Evolutionary conservation across 768 basidiomycete species (phyloP), one percentile per base, ranked within the genome.

Genomic region (Cytidiella melzeri): DNA sequence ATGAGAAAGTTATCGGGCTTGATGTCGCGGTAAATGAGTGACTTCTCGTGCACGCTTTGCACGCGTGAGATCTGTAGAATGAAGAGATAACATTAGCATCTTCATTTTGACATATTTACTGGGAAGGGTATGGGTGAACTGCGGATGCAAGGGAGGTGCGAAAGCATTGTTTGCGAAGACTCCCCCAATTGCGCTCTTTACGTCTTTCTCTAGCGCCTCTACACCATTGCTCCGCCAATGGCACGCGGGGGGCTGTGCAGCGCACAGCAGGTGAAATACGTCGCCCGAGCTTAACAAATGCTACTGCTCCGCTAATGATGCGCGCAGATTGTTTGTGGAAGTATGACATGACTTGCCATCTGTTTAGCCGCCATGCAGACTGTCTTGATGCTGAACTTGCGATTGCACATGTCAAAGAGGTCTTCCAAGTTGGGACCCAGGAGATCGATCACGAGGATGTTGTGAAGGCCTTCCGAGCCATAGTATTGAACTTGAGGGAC

Each of bases 1-100:
- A 99, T 91, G 56, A 99, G 75, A 70, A 99, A 99, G 71, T 98
- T 98, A 70, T 99, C 95, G 28, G 95, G 95, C 64, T 98, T 98
- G 75, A 99, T 98, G 66, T 98, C 96, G 56, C 95, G 87, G 69
- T 95, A 97, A 61, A 98, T 97, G 62, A 98, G 77, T 53, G 92
- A 96, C 74, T 97, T 97, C 66, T 98, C 95, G 68, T 99, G 95
- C 54, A 99, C 89, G 10, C 92, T 84, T 69, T 99, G 95, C 3
- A 98, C 92, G 51, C 95, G 91, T 41, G 93, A 86, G 53, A 99
- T 81, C 95, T 97, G 65, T 20, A 52, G 30, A 34, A 15, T 15
- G 9, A 34, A 34, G 30, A 7, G 15, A 7, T 15, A 34, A 7
- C 9, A 7, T 34, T 15, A 34, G 30, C 15, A 34, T 34, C 15